Evolutionary conservation across 768 basidiomycete species (phyloP), one percentile per base, ranked within the genome.

Genomic region (Crassisporium funariophilum): DNA sequence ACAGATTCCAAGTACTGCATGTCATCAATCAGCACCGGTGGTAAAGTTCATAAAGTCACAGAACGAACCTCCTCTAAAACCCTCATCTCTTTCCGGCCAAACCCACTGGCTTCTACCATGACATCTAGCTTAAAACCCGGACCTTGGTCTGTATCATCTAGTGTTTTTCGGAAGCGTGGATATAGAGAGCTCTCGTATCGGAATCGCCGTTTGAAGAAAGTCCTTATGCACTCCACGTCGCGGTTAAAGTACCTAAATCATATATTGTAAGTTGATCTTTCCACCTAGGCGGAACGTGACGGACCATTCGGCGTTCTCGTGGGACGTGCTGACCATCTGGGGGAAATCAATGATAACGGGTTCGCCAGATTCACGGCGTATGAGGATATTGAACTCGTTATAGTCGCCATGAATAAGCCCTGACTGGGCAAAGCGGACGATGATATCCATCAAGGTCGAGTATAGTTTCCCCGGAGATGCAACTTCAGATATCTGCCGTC

Each of bases 321-420:
- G 97, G 37, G 93, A 89, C 20, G 91, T 95, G 74, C 89, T 92
- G 67, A 98, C 92, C 95, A 98, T 98, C 72, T 99, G 97, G 6
- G 97, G 97, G 65, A 99, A 99, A 72, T 99, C 97, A 58, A 99
- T 99, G 34, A 99, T 83, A 42, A 98, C 69, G 5, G 95, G 90
- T 57, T 91, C 84, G 9, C 78, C 77, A 16, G 67, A 64, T 43
- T 85, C 84, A 36, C 89, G 81, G 27, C 81, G 80, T 57, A 99
- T 93, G 51, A 99, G 83, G 55, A 99, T 94, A 66, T 99, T 98
- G 75, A 98, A 99, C 63, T 99, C 97, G 70, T 99, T 99, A 71
- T 90, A 99, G 57, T 99, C 97, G 33, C 97, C 95, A 60, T 99
- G 97, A 41, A 99, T 98, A n/a, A 99, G 79, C 4, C 97, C 97